phyloP scores from a whole-genome alignment of 306 rosid genomes.

The Bauhinia variegata region DNA sequence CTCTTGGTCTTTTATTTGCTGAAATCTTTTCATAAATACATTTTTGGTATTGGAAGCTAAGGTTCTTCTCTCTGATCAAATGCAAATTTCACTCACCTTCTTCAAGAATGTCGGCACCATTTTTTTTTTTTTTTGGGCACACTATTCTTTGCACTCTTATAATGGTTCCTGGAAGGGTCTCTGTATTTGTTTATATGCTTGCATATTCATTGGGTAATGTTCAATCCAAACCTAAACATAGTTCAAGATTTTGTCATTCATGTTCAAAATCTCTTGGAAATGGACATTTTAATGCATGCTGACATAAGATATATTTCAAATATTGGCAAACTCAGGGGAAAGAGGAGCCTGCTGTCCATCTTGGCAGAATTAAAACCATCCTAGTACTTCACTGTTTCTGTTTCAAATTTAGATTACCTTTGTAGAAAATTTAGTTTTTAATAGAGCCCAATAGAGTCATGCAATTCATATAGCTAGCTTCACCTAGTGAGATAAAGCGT shows the following conservation, averaged over 20 bases:
- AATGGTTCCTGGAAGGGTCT: not conserved
- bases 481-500: too few species aligned
- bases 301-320: too few species aligned
- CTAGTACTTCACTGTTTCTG: not conserved
- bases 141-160: conserved; percentile 4
- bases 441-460: too few species aligned
- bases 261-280: not conserved
- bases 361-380: not conserved
- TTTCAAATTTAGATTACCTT: conserved; percentile 25
- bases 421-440: not conserved
- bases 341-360: not conserved
- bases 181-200: not conserved
- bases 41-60: conserved; percentile 9
- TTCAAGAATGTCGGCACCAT: conserved; percentile 6
- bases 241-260: not conserved
- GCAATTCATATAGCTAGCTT: too few species aligned
- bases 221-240: conserved; percentile 3
- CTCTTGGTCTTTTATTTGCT: conserved; percentile 7
- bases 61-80: conserved; percentile 2
- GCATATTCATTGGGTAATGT: conserved; percentile 22
- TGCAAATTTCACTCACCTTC: conserved; percentile 21
- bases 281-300: not conserved
- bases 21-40: not conserved
- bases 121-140: not conserved
- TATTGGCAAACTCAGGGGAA: not conserved